Evolutionary conservation across 768 basidiomycete genomes (phyloP).

Genomic region (Auriscalpium microsporum): DNA sequence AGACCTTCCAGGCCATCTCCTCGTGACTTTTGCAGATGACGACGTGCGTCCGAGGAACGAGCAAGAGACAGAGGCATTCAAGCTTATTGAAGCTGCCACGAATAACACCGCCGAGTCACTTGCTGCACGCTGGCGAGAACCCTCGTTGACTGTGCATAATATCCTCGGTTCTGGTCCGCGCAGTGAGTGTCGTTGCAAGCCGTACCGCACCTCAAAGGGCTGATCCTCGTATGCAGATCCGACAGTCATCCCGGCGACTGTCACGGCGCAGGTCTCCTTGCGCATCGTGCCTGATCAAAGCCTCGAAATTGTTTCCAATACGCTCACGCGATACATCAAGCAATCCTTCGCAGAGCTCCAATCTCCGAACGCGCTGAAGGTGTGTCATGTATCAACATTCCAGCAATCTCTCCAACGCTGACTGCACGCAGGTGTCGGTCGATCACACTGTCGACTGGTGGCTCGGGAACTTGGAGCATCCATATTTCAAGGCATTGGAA

Average conservation of each 20-base stretch:
- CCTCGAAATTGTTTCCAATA: slow-evolving; percentile 54
- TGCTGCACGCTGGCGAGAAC: slow-evolving; percentile 80
- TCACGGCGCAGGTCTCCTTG: slow-evolving; percentile 79
- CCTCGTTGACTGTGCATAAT: slow-evolving; percentile 82
- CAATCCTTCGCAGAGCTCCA: slow-evolving; percentile 47
- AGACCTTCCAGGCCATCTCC: not conserved
- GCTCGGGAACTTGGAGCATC: slow-evolving; percentile 80
- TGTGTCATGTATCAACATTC: slow-evolving; percentile 23
- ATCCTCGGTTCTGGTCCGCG: slow-evolving; percentile 76
- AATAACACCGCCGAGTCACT: slow-evolving; percentile 60
- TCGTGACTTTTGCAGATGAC: slow-evolving; percentile 44
- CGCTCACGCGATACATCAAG: slow-evolving; percentile 51
- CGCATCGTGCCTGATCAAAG: slow-evolving; percentile 94
- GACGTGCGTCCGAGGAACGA: slow-evolving; percentile 60
- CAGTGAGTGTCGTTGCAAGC: slow-evolving; percentile 36
- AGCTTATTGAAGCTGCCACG: slow-evolving; percentile 60
- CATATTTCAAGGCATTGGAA: slow-evolving; percentile 84
- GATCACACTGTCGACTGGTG: slow-evolving; percentile 92
- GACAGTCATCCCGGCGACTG: slow-evolving; percentile 82
- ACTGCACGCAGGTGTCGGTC: slow-evolving; percentile 50
- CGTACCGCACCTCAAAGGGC: too few relatives aligned
- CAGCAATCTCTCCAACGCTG: not conserved
- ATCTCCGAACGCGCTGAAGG: slow-evolving; percentile 69
- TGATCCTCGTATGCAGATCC: slow-evolving; percentile 38
- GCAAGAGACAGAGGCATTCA: slow-evolving; percentile 61